A percentile compares a stretch with the other conserved stretches of the same genome.
Evolutionary conservation across 495 filamentous ascomycete species (phyloP).

Genomic region (Tuber melanosporum): DNA sequence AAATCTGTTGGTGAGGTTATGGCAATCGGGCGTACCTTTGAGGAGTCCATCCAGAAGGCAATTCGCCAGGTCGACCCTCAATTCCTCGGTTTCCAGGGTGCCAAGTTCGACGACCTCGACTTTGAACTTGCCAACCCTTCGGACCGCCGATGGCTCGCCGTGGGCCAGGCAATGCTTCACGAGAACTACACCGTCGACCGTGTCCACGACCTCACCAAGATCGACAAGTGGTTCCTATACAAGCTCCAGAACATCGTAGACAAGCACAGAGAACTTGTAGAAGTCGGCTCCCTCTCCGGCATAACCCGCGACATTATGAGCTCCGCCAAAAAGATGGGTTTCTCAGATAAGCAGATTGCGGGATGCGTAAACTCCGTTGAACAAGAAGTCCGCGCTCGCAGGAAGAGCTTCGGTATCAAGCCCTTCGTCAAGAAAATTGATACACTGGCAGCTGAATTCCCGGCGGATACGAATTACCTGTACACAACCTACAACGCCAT

Average conservation of each 20-base stretch:
- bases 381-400: slow-evolving; percentile 77
- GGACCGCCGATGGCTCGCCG: slow-evolving; percentile 91
- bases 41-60: slow-evolving; percentile 98
- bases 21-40: slow-evolving; percentile 96
- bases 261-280: slow-evolving; percentile 76
- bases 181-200: slow-evolving; percentile 87
- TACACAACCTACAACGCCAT: slow-evolving; percentile 98
- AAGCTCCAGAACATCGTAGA: slow-evolving; percentile 96
- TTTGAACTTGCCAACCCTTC: slow-evolving; percentile 84
- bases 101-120: slow-evolving; percentile 87
- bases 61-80: slow-evolving; percentile 91
- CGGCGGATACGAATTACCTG: slow-evolving; percentile 93
- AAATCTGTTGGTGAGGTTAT: slow-evolving; percentile 98
- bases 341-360: slow-evolving; percentile 94
- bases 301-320: slow-evolving; percentile 79
- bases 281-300: slow-evolving; percentile 76
- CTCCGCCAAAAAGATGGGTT: slow-evolving; percentile 93
- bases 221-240: slow-evolving; percentile 94
- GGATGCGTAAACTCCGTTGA: slow-evolving; percentile 76
- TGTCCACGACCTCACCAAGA: slow-evolving; percentile 90
- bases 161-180: slow-evolving; percentile 96
- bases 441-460: slow-evolving; percentile 93
- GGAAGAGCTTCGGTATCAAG: slow-evolving; percentile 76
- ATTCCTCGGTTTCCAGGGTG: slow-evolving; percentile 90
- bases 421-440: slow-evolving; percentile 98